These are phyloP conservation scores for Bauhinia variegata DNA, from an alignment of 306 rosid species.

Conservation along the genomic window DNA sequence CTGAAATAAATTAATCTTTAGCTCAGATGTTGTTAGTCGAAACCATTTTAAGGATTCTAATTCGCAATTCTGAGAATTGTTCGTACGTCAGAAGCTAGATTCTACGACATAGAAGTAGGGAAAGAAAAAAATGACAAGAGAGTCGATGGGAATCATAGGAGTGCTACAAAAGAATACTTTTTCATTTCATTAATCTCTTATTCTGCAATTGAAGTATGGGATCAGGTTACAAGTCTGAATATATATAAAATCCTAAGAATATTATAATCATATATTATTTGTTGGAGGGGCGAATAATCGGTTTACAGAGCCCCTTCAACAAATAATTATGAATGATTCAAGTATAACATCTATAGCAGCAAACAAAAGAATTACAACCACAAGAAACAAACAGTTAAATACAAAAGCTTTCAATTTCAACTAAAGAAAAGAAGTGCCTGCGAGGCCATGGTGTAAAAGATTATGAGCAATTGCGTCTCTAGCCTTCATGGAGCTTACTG, in stretches of 20 bases:
- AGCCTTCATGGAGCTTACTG: constrained; percentile 63
- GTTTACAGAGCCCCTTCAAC: constrained; percentile 49
- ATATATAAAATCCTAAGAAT: constrained; percentile 37
- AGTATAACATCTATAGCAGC: constrained; percentile 28
- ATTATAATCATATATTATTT: constrained; percentile 29
- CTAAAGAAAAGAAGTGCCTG: constrained; percentile 81
- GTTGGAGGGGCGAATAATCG: constrained; percentile 43
- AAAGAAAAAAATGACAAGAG: no score
- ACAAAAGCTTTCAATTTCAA: background rate
- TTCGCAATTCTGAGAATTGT: background rate
- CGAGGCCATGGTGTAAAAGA: constrained; percentile 93
- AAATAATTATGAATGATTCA: constrained; percentile 42
- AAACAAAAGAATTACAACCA: constrained; percentile 43
- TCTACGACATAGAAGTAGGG: background rate
- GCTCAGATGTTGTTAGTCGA: constrained; percentile 11
- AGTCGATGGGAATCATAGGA: constrained; percentile 9
- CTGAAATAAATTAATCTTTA: background rate
- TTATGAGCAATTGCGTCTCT: constrained; percentile 95
- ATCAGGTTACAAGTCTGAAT: constrained; percentile 27
- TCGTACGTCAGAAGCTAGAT: constrained; percentile 9
- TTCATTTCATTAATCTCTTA: constrained; percentile 32
- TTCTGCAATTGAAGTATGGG: constrained; percentile 36
- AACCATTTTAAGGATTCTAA: background rate
- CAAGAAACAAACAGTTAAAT: constrained; percentile 21
- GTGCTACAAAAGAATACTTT: constrained; percentile 41